Evolutionary conservation across 495 filamentous ascomycete species (phyloP), one percentile per base, ranked within the genome.

Genomic region (Penicillium canariense): DNA sequence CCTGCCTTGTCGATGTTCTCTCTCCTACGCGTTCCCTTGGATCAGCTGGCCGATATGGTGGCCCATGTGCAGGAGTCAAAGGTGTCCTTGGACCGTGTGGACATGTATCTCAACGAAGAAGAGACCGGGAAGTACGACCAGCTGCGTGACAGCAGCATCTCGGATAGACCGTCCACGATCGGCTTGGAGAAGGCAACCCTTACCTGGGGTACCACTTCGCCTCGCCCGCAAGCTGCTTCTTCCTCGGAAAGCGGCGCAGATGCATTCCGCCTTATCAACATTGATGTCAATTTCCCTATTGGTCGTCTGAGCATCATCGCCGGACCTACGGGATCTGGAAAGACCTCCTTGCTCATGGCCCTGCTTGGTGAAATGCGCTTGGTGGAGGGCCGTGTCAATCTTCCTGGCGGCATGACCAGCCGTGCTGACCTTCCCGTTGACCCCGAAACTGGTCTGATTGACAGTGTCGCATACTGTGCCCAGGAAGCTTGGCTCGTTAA

Each of bases 401-500:
- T 97, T 7, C 95, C 95, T 6, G 89, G 91, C 52, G 73, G 72
- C 14, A 87, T 83, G 35, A 78, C 82, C 17, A 92, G 88, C 67
- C 84, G 93, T 52, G 87, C 96, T 58, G 90, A 96, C 48, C 79
- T 96, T 11, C 84, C 78, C 10, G 79, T 85, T 12, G 87, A 97
- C 68, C 85, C 90, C 12, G 86, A 88, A 47, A 96, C 93, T 20
- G 88, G 88, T 4, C 78, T 97, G 36, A 88, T 90, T 9, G 91
- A 99, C 61, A 95, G 87, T 44, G 85, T 96, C 52, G 95, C 95
- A 8, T 99, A 97, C 69, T 97, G 96, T 65, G 93, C 95, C 20
- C 95, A 99, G 67, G 90, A 96, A 71, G 92, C 95, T 11, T 99
- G 95, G 95, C 81, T 99, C 35, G 88, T 96, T 46, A 99, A 99